Evolutionary conservation across 1,139 yeast species (phyloP).

Genomic region (Magnusiomyces sp.): DNA sequence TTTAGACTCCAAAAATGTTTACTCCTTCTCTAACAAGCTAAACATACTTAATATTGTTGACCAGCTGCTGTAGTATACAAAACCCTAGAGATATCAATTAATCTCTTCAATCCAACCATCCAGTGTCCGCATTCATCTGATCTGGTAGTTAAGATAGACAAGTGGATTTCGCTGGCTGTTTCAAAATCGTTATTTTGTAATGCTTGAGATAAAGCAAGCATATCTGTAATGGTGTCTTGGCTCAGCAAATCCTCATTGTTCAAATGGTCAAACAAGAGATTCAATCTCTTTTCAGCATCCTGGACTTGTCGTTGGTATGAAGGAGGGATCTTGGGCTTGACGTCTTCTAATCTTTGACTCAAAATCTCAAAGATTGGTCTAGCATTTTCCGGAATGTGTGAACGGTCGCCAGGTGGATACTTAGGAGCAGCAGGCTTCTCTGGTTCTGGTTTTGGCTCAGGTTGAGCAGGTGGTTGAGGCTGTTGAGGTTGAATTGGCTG

Average conservation of each 20-base stretch:
- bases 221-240: conserved; percentile 45
- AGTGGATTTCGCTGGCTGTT: conserved; percentile 44
- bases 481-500: conserved; percentile 16
- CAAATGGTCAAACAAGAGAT: conserved; percentile 69
- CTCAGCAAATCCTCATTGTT: conserved; percentile 64
- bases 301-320: conserved; percentile 63
- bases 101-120: conserved; percentile 87
- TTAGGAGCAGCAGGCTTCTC: conserved; percentile 27
- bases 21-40: not conserved
- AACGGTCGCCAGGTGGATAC: conserved; percentile 62
- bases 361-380: conserved; percentile 53
- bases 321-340: conserved; percentile 70
- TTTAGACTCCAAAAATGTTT: too few species aligned
- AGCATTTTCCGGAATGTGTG: conserved; percentile 55
- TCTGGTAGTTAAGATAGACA: conserved; percentile 56
- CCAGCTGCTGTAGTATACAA: not conserved
- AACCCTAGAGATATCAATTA: conserved; percentile 53
- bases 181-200: conserved; percentile 49
- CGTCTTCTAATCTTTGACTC: conserved; percentile 40
- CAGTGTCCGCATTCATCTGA: conserved; percentile 81
- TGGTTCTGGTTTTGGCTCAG: conserved; percentile 22
- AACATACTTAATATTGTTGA: not conserved
- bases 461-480: conserved; percentile 19
- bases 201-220: conserved; percentile 45
- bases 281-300: conserved; percentile 77